Evolutionary conservation across 1,139 yeast species (phyloP), one percentile per base, ranked within the genome.

Genomic region (Taphrina deformans): DNA sequence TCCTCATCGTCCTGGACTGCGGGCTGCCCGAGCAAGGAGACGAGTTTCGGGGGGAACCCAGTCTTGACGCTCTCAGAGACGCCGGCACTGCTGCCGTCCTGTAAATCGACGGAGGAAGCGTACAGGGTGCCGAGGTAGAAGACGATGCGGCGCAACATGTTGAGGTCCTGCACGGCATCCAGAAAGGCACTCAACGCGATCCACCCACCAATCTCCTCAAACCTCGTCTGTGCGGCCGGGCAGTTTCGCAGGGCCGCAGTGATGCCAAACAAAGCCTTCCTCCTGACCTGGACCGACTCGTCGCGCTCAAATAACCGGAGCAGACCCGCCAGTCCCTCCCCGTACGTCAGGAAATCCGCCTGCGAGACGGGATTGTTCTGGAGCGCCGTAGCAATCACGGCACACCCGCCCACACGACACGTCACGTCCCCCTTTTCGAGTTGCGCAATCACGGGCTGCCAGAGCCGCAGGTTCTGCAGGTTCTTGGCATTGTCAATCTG

Each of bases 401-500:
- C 86, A 70, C 90, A 83, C 6, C 92, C 86, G 69, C 79, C 77
- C 16, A 82, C 78, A 67, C 86, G 79, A 61, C 91, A 76, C 3
- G 79, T 75, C 27, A 80, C 78, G 1, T 74, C 75, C 23, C 78
- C 76, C 46, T 78, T 77, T 46, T 78, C 77, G 63, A 88, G 77
- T 65, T 85, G 82, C 0, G 75, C 75, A 46, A 89, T 77, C 56
- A 91, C 75, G 4, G 85, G 80, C 14, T 82, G 85, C 99, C 98
- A 95, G 70, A 92, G 80, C 68, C 85, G 83, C 79, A 91, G 75
- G 71, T 88, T 88, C 70, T 88, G 93, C 69, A 93, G 65, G 31
- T 70, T 91, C 76, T 93, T 92, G 26, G 99, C 98, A 75, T 93
- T 93, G 75, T 93, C 99, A 70, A 93, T 77, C 73, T 91, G 91